These are phyloP conservation scores for Trametes elegans DNA, from an alignment of 768 basidiomycete genomes.

Conservation along the genomic window DNA sequence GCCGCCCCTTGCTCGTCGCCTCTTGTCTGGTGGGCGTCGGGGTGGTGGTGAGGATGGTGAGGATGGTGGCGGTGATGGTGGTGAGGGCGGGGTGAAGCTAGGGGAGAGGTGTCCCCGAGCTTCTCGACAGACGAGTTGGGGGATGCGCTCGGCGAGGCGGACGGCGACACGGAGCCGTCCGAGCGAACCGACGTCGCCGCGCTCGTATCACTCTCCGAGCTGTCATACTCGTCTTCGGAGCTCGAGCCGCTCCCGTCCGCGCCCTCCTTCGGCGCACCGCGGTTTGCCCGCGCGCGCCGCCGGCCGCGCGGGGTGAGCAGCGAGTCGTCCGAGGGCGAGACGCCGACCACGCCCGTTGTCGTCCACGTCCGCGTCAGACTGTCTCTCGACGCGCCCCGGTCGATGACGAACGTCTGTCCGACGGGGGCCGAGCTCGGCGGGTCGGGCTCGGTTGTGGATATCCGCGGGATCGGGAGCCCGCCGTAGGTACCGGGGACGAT, in stretches of 20 bases:
- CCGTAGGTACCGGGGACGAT: constrained; percentile 31
- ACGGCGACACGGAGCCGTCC: constrained; percentile 35
- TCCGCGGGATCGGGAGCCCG: constrained; percentile 50
- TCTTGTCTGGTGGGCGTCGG: no score
- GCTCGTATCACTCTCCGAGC: constrained; percentile 29
- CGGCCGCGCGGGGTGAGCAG: constrained; percentile 31
- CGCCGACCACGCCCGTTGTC: constrained; percentile 2
- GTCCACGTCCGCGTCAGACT: background rate
- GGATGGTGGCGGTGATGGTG: background rate
- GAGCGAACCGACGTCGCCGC: constrained; percentile 30
- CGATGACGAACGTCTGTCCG: background rate
- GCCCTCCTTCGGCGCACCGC: constrained; percentile 1
- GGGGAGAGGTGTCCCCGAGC: background rate
- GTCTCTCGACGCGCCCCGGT: background rate
- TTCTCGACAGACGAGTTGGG: constrained; percentile 10
- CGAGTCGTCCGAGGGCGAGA: constrained; percentile 27
- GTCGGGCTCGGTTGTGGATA: constrained; percentile 50
- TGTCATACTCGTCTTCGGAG: constrained; percentile 26
- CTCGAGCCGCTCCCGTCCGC: constrained; percentile 17
- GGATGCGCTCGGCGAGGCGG: constrained; percentile 26
- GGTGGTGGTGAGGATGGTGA: no score
- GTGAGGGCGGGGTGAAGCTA: background rate
- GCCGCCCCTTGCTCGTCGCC: background rate
- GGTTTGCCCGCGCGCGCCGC: constrained; percentile 15
- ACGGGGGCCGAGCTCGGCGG: constrained; percentile 28